Evolutionary conservation across 345 rosid species (phyloP), one percentile per base, ranked within the genome.

Genomic region (Erodium maritimum): DNA sequence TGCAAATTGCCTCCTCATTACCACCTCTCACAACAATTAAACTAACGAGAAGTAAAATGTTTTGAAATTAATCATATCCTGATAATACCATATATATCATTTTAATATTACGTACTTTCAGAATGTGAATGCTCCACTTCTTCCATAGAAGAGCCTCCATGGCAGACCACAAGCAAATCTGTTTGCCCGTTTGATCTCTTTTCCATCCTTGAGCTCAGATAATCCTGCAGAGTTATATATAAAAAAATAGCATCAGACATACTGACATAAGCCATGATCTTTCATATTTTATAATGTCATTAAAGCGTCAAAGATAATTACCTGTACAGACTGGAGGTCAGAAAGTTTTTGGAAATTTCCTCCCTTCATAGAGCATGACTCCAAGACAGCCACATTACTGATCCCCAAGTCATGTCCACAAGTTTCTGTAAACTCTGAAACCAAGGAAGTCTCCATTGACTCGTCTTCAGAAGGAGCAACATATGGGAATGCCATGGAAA

Each of bases 401-500:
- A 7, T 85, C 23, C 71, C 77, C 20, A 77, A 76, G 65, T 65
- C 79, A 57, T 70, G 37, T 18, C 80, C 78, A 69, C 99, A 89
- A 57, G 84, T 78, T 69, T 86, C 82, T 18, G 65, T 70, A 56
- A 93, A 85, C 19, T 81, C 86, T 23, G 85, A 79, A 68, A 89
- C 66, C 79, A 93, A 80, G 33, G 77, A 69, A 62, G 52, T 74
- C 72, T 89, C 95, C 80, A 93, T 79, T 51, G 83, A 71, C 73
- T 85, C 87, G 65, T 82, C 84, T 71, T 75, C 79, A 16, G 88
- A 75, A 29, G 86, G 69, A 69, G 80, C 61, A 73, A 93, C 81
- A 60, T 82, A 93, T 16, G 97, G 99, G 71, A 89, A 93, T 24
- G 91, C 99, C 91, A 89, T 55, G 56, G 99, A 93, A 69, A 85